Base-by-base conservation (phyloP, 176 grass and related monocot species). In the Poa annua region DNA sequence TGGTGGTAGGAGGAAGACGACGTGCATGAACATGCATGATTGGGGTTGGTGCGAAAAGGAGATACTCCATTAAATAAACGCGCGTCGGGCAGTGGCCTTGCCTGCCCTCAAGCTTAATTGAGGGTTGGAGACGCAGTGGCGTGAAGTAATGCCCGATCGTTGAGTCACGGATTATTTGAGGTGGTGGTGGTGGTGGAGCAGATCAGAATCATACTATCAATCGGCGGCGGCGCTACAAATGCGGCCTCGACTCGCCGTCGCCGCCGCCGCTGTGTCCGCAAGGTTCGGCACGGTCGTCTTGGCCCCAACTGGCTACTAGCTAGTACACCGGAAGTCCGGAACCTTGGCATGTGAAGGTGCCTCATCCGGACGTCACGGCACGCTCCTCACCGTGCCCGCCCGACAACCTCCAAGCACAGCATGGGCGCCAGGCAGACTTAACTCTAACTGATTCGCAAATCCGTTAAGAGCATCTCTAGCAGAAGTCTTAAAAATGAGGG, bases 191-290 rank as follows among this genome's bases (percentile, higher is more conserved):
- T 11, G 11, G 41, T 1, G 41, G 44, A 45, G 44, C 44, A 45
- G 44, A 11, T 11, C 44, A 45, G 51, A 49, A 49, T 78, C 73
- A 4, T n/a, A n/a, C n/a, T n/a, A 24, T 59, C 24, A 49, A 25
- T 29, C 17, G 70, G 17, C 55, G 25, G 35, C 73, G 25, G 35
- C 73, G 62, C 24, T 62, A 22, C 82, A 44, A 66, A 76, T 44
- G 73, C n/a, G 44, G 44, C 44, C 44, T 45, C 44, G 44, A 9
- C 39, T 41, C 44, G 10, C 9, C 44, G 41, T 44, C 41, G 8
- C 41, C 41, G 8, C 7, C 41, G 8, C 41, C 41, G 8, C 7
- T 9, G 44, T 12, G 44, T 45, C 44, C 1, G 2, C 10, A 45
- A 45, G 44, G 44, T 42, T 42, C 41, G 8, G 41, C 4, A 45